phyloP scores from a whole-genome alignment of 495 filamentous ascomycete species.

The Neurospora discreta region DNA sequence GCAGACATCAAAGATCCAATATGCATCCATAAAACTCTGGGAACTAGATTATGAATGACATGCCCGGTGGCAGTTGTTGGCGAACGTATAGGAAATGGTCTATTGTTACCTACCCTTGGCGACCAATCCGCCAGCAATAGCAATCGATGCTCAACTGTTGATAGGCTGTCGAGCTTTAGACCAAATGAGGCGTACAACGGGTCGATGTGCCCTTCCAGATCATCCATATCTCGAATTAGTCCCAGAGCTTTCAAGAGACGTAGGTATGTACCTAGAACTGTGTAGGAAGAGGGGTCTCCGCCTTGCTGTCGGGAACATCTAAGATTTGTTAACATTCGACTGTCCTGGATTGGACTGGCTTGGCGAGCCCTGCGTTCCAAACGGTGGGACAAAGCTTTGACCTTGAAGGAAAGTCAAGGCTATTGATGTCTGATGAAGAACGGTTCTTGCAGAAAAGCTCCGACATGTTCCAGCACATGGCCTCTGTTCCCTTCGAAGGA shows the following conservation, averaged over 20 bases:
- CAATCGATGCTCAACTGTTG: neutral
- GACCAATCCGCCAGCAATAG: neutral
- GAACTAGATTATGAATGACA: neutral
- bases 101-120: neutral
- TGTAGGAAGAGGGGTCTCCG: neutral
- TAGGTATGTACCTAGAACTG: neutral
- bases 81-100: neutral
- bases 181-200: neutral
- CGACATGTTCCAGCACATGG: neutral
- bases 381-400: neutral
- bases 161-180: neutral
- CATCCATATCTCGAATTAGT: neutral
- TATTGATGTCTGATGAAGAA: neutral
- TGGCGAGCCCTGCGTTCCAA: neutral
- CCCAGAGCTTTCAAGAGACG: neutral
- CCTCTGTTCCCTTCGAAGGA: neutral
- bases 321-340: conserved; percentile 17
- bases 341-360: conserved; percentile 15
- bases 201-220: neutral
- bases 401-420: neutral
- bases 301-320: neutral
- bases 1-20: neutral
- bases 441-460: neutral
- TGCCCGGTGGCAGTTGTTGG: neutral
- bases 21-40: neutral